Evolutionary conservation across 257 asterid species (phyloP), one percentile per base, ranked within the genome.

Genomic region (Solanum bulbocastanum): DNA sequence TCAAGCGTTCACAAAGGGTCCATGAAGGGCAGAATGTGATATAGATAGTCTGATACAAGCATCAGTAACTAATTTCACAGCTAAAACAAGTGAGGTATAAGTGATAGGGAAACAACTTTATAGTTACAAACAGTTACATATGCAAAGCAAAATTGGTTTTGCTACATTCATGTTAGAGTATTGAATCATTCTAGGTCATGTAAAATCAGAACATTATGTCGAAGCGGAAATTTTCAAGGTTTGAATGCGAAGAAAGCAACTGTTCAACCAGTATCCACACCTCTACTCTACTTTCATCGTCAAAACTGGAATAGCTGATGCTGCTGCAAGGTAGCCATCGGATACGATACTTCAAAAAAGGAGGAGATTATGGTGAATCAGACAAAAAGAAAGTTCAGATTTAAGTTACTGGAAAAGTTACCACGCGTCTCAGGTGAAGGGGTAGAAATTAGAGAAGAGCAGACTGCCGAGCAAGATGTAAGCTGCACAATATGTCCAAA

Each of bases 361-460:
- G 36, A 27, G 16, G 65, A 79, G 84, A 42, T 13, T 79, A 44
- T 25, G 84, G 65, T 42, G 65, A 79, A 79, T 79, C 65, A 25
- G 65, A 79, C 16, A 27, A 44, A 27, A 79, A 25, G 62, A n/a
- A 37, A 40, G 84, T 40, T 25, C 62, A 40, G 65, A 65, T 42
- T 40, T 27, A 42, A 76, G 14, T 39, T 49, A 40, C 14, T 78
- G 60, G 60, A 42, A 42, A 78, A 6, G 62, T 78, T 27, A 81
- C 68, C 69, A 49, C 2, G 27, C 69, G 18, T 37, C 87, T 96
- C 93, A 97, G 87, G 99, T 97, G 88, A 97, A 97, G 73, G 99
- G 99, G 85, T 97, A 97, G 92, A 97, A 97, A 90, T 97, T 97
- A 39, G 98, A 95, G 94, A 97, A 97, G 74, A 97, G 98, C 76